Evolutionary conservation across 345 rosid species (phyloP).

Genomic region (Mercurialis annua): DNA sequence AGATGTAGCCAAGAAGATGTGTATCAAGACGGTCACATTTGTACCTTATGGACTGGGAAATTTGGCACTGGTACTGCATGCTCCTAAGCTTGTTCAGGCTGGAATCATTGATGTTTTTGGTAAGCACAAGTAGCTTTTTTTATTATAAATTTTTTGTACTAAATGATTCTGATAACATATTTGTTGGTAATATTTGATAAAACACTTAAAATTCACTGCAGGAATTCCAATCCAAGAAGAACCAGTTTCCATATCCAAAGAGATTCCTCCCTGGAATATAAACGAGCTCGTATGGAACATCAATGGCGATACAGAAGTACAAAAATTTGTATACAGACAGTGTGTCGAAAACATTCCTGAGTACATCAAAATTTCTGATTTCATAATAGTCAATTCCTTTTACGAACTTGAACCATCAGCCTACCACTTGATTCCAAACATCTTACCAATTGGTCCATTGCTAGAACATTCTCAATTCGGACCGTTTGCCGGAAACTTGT

Average conservation of each 20-base stretch:
- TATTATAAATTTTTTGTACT: background rate
- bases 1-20: conserved; percentile 2
- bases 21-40: background rate
- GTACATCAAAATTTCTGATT: conserved; percentile 9
- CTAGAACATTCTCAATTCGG: background rate
- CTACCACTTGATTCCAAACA: conserved; percentile 16
- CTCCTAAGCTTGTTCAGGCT: conserved; percentile 19
- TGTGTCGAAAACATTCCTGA: background rate
- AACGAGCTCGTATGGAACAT: conserved; percentile 24
- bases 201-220: conserved; percentile 2
- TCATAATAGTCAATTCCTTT: conserved; percentile 27
- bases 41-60: background rate
- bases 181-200: too few relatives aligned
- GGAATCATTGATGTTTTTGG: conserved; percentile 23
- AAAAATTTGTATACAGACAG: conserved; percentile 1
- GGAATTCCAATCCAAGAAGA: conserved; percentile 16
- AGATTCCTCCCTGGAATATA: conserved; percentile 18
- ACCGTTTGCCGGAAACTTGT: conserved; percentile 18
- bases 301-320: background rate
- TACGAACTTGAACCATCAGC: conserved; percentile 26
- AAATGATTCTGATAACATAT: too few relatives aligned
- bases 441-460: conserved; percentile 37
- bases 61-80: conserved; percentile 11
- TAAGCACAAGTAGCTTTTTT: conserved; percentile 15
- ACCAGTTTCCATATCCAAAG: conserved; percentile 13